These are phyloP conservation scores for Rhytidhysteron rufulum DNA, from an alignment of 2,329 filamentous ascomycete species.

Conservation along the genomic window DNA sequence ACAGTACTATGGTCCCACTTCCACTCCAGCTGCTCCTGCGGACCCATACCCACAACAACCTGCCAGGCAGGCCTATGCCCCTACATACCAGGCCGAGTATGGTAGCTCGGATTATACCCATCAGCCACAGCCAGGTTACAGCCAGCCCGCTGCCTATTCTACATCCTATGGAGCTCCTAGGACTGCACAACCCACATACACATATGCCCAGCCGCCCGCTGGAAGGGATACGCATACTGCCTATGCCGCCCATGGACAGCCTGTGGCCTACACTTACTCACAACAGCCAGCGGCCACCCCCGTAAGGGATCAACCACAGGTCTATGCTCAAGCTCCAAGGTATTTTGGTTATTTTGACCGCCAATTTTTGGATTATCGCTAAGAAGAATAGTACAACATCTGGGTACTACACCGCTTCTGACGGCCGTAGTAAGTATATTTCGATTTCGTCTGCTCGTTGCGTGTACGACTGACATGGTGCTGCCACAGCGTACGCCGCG, in stretches of 20 bases:
- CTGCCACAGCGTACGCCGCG: slow-evolving; percentile 24
- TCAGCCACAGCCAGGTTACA: background rate
- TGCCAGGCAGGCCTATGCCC: slow-evolving; percentile 4
- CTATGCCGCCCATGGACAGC: slow-evolving; percentile 1
- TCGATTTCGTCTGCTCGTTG: background rate
- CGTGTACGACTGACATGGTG: slow-evolving; percentile 13
- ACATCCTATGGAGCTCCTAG: background rate
- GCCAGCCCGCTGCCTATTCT: background rate
- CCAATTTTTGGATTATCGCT: slow-evolving; percentile 37
- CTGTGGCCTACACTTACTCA: slow-evolving; percentile 15
- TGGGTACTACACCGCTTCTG: slow-evolving; percentile 35
- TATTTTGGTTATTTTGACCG: slow-evolving; percentile 40
- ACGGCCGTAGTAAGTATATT: slow-evolving; percentile 34
- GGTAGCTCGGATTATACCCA: background rate
- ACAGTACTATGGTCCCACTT: slow-evolving; percentile 37
- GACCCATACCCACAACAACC: slow-evolving; percentile 12
- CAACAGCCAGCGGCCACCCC: slow-evolving; percentile 17
- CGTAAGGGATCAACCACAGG: slow-evolving; percentile 4
- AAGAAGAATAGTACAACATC: slow-evolving; percentile 33
- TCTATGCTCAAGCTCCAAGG: slow-evolving; percentile 25
- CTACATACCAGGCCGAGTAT: background rate
- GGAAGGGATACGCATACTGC: background rate
- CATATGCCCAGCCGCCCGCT: slow-evolving; percentile 1
- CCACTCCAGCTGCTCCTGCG: slow-evolving; percentile 2
- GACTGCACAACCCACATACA: background rate